Conservation (phyloP, 2,329 filamentous ascomycete species). For the Xylaria sp. region DNA sequence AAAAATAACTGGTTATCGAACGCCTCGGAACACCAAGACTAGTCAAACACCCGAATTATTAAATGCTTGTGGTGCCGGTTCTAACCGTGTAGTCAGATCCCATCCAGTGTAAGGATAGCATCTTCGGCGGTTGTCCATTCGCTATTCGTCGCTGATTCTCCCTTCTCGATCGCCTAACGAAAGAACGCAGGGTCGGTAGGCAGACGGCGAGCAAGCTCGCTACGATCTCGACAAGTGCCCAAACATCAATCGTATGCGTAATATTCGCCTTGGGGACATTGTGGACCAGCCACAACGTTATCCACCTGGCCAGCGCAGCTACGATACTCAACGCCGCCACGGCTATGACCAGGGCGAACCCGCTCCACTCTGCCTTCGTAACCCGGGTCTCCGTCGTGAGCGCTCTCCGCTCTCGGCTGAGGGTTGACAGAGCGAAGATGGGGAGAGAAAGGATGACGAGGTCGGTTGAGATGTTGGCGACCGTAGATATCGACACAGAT, state of each 20-base stretch:
- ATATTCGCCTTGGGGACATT: constrained; percentile 42
- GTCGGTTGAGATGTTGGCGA: constrained; percentile 41
- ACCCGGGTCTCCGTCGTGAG: constrained; percentile 27
- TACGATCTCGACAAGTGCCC: constrained; percentile 44
- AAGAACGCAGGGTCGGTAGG: constrained; percentile 40
- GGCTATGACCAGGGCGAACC: constrained; percentile 40
- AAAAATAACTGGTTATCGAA: not conserved
- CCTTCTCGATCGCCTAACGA: constrained; percentile 35
- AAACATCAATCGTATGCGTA: constrained; percentile 44
- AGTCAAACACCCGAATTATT: not conserved
- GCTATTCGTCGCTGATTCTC: constrained; percentile 24
- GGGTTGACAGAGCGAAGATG: constrained; percentile 35
- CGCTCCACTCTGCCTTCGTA: constrained; percentile 41
- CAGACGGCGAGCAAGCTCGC: constrained; percentile 42
- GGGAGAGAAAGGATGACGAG: constrained; percentile 41
- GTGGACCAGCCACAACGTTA: constrained; percentile 39
- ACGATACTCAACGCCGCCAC: constrained; percentile 43
- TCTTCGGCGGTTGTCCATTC: constrained; percentile 7
- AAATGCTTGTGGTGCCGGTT: constrained; percentile 4
- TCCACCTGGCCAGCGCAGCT: constrained; percentile 40
- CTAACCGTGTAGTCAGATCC: constrained; percentile 16
- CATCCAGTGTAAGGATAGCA: constrained; percentile 24
- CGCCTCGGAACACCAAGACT: constrained; percentile 2
- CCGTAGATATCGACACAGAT: constrained; percentile 41
- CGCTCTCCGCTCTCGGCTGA: constrained; percentile 34